Base-by-base conservation (phyloP, 495 filamentous ascomycete genomes). In the Xylaria telfairii region DNA sequence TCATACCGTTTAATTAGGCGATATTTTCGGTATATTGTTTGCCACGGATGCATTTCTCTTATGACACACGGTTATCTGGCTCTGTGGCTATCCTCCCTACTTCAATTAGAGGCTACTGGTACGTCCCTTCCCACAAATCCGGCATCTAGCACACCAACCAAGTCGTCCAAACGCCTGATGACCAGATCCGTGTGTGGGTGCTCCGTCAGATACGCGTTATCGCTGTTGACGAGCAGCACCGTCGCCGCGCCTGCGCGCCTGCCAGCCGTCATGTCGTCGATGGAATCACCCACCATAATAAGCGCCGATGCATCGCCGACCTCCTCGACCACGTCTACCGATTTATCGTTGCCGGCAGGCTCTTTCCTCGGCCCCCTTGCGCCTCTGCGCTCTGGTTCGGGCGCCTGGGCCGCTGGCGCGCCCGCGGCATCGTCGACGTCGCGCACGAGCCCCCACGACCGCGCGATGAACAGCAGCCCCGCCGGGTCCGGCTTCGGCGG, bases 201-300 rank as follows among this genome's bases (percentile, higher is more conserved):
- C 34, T 88, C 83, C 30, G 86, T 88, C 57, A 98, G 78, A 72
- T 92, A 88, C 57, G 77, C 81, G 78, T 98, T 98, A 30, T 85
- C 90, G 56, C 94, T 90, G 78, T 96, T 97, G 15, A 91, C 85
- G 51, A 99, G 85, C 77, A 99, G 79, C 60, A 97, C 94, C 6
- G 96, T 98, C 30, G 93, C 93, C 10, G 95, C 92, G 4, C 95
- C 95, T 12, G 96, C 96, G 54, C 83, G 84, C 72, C 91, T 87
- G 0, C 96, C 96, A 8, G 96, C 92, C 26, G 92, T 93, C 88
- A 99, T 94, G 78, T 99, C 96, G 76, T 99, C 96, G 64, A 96
- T 87, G 65, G 91, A 94, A 76, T 99, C 95, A 8, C 95, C 95
- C 15, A 95, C 89, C 90, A 86, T 92, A 42, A 84, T 84, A 17